phyloP scores from a whole-genome alignment of 345 rosid genomes.

The Syzygium aromaticum region DNA sequence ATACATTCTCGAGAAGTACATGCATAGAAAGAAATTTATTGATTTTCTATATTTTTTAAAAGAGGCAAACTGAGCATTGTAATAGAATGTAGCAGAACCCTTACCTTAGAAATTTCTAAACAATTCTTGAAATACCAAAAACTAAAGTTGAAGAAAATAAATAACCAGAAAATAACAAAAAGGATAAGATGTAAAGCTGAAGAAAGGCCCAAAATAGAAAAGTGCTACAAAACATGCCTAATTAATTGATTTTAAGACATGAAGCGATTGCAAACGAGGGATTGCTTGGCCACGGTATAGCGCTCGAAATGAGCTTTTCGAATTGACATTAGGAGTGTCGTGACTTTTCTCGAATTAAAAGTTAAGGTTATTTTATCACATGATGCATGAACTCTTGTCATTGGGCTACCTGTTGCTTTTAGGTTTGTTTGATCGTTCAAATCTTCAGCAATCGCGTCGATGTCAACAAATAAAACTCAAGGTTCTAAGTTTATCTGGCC shows the following conservation, averaged over 20 bases:
- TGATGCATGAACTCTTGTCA: neutral
- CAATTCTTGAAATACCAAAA: neutral
- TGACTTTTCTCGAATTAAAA: neutral
- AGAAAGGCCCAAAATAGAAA: neutral
- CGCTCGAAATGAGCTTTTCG: neutral
- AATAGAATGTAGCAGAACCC: neutral
- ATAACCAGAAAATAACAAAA: neutral
- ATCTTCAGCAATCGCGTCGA: neutral
- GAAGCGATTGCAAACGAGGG: neutral
- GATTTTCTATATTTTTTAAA: neutral
- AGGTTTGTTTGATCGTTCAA: neutral
- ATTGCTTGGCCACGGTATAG: neutral
- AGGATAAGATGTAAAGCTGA: neutral
- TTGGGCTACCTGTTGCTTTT: neutral
- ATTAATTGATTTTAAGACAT: neutral
- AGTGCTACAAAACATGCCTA: neutral
- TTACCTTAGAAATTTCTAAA: neutral
- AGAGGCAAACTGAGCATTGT: neutral
- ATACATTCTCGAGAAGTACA: neutral
- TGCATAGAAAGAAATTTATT: neutral
- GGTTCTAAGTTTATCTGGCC: neutral
- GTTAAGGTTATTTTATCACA: neutral
- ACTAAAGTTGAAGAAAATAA: neutral
- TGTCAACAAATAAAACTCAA: neutral
- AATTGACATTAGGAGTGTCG: neutral